Evolutionary conservation across 2,329 filamentous ascomycete genomes (phyloP), one percentile per base, ranked within the genome.

Genomic region (Xylariales sp.): DNA sequence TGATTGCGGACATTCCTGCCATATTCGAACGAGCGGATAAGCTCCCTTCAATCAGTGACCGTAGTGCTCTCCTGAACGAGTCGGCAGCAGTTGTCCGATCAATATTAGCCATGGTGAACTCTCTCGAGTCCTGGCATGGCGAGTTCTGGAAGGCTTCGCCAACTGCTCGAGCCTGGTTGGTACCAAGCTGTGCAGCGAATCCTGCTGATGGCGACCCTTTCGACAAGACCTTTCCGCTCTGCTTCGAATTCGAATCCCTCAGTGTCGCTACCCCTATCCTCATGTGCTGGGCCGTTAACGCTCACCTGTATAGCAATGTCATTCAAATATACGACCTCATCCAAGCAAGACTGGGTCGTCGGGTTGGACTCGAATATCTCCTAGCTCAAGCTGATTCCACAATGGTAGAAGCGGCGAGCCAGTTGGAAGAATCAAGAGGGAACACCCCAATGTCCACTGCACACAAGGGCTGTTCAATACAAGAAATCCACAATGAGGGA

Each of bases 261-360:
- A 31, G 31, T 25, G 45, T 45, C 20, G 48, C 43, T 16, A 37
- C 42, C 6, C 20, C 46, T 32, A 16, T 47, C 21, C 31, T 42
- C 21, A 47, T 47, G 42, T 47, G 46, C 45, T 51, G 48, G 48
- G 27, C 40, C 12, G 41, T 49, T 33, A 21, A 12, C 36, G 22
- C 46, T 28, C 48, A 51, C 24, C 31, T 51, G 21, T 46, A 45
- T 33, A 51, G 48, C 44, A 44, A 47, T 27, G 38, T 51, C n/a
- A 49, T 51, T 11, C 48, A 51, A 25, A 49, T 51, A 25, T 31
- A 46, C 20, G 41, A 45, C 22, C 38, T 51, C 25, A 43, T 47
- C 9, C 36, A 38, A 34, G 36, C 24, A 34, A 47, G 41, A 36
- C 33, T 51, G 5, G 45, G 38, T 28, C 34, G 39, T 25, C 35